A percentile compares a stretch with the other conserved stretches of the same genome.
Conservation (phyloP, 2,329 filamentous ascomycete genomes). For the Trichoderma sp. region DNA sequence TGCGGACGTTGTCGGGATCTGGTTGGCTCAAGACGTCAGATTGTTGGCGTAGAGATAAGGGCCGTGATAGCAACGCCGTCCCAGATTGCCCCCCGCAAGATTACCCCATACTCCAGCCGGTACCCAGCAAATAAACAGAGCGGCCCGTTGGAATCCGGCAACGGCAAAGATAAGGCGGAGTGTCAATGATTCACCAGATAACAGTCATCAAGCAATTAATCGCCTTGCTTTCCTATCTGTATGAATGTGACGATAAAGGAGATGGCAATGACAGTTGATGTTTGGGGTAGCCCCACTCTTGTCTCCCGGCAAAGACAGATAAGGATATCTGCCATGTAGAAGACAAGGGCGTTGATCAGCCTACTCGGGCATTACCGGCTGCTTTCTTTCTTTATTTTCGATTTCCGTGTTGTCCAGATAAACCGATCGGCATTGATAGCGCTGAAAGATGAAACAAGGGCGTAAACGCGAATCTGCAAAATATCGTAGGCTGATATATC, state of each 20-base stretch:
- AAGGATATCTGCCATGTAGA: not conserved
- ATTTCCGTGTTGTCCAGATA: not conserved
- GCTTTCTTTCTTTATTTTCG: not conserved
- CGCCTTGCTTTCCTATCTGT: not conserved
- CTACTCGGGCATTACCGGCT: not conserved
- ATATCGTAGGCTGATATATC: not conserved
- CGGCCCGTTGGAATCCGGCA: not conserved
- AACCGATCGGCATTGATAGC: not conserved
- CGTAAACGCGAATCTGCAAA: not conserved
- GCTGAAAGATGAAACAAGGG: not conserved
- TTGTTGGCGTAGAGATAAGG: slow-evolving; percentile 1
- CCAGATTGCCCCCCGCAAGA: slow-evolving; percentile 2
- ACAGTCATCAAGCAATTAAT: slow-evolving; percentile 20
- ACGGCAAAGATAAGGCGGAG: slow-evolving; percentile 4
- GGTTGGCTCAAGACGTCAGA: not conserved
- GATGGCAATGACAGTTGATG: not conserved
- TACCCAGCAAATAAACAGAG: not conserved
- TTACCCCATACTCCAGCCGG: slow-evolving; percentile 5
- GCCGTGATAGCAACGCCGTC: not conserved
- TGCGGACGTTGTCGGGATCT: not conserved
- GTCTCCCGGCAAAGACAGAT: not conserved
- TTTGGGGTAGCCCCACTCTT: not conserved
- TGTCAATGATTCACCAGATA: slow-evolving; percentile 3
- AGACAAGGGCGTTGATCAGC: not conserved
- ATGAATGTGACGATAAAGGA: not conserved